Evolutionary conservation across 345 rosid species (phyloP), one percentile per base, ranked within the genome.

Genomic region (Eucalyptus rudis): DNA sequence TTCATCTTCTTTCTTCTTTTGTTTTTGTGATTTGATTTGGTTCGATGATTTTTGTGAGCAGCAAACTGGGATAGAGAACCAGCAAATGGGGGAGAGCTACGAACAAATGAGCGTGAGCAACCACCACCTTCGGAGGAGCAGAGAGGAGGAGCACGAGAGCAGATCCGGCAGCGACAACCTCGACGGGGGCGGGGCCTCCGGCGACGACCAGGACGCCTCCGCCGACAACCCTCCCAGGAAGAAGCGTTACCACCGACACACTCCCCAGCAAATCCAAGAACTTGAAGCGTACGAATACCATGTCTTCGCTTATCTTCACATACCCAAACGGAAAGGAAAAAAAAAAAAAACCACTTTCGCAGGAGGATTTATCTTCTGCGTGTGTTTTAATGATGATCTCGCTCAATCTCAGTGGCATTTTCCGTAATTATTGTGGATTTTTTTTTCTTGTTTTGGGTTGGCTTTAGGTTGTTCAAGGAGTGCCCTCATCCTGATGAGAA

Each of bases 191-290:
- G 98, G 84, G 13, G 84, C 90, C 90, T 98, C 99, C 52, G 99
- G 99, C 49, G 99, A 98, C 86, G 99, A 98, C 87, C 98, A 91
- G 90, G 99, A 98, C 89, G 97, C 95, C 49, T 95, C 95, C 88
- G 99, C 44, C 87, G 47, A 95, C 89, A 94, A 94, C 13, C 99
- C 96, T 90, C 99, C 99, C 0, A 91, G 95, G 88, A 98, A 98
- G 93, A 98, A 98, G 90, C 92, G 99, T 90, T 96, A 97, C 91
- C 99, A 98, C 96, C 99, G 99, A 92, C 99, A 98, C 95, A 98
- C 99, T 90, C 99, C 99, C 85, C 99, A 96, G 85, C 99, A 98
- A 96, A 98, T 98, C 96, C 99, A 97, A 91, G 99, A 98, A 47
- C 99, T 98, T 40, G 99, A 98, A 94, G 83, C 96, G 99, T 98